Percentiles rank a stretch among this genome's conserved stretches.
Conservation (phyloP, 1,284 basidiomycete genomes). For the Termitomyces sp. region DNA sequence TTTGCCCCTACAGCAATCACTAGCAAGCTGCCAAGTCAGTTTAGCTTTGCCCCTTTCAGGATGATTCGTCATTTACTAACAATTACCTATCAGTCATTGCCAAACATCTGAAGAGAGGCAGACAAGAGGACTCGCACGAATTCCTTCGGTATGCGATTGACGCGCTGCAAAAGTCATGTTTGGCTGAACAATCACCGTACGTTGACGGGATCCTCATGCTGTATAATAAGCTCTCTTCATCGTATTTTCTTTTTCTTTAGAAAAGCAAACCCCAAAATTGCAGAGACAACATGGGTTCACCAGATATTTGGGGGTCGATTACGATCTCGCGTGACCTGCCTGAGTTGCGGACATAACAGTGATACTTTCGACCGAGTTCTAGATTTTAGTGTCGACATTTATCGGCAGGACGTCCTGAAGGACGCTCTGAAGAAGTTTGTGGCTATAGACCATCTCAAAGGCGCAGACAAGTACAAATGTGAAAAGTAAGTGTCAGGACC, state of each 20-base stretch:
- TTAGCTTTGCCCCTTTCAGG: conserved; percentile 14
- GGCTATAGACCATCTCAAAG: conserved; percentile 78
- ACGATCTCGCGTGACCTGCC: conserved; percentile 91
- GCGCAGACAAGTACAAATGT: conserved; percentile 96
- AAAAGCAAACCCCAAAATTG: conserved; percentile 74
- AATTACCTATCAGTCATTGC: conserved; percentile 64
- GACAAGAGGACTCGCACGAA: conserved; percentile 98
- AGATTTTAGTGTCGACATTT: conserved; percentile 89
- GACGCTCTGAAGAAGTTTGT: conserved; percentile 84
- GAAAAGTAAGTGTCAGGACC: conserved; percentile 71
- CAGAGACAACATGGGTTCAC: conserved; percentile 92
- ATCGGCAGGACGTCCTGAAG: conserved; percentile 56
- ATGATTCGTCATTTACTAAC: neutral
- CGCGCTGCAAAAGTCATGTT: conserved; percentile 81
- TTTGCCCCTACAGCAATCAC: conserved; percentile 64
- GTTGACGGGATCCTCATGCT: conserved; percentile 22
- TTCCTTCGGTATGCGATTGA: conserved; percentile 96
- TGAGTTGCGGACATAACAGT: conserved; percentile 79
- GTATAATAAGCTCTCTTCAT: neutral
- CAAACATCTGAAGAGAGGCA: conserved; percentile 83
- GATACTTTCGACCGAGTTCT: conserved; percentile 97
- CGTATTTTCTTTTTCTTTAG: conserved; percentile 37
- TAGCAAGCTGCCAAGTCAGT: conserved; percentile 64
- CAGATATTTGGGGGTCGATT: conserved; percentile 90
- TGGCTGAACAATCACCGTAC: conserved; percentile 69